Evolutionary conservation across 2,329 filamentous ascomycete species (phyloP).

Genomic region (Dactylellina drechsleri): DNA sequence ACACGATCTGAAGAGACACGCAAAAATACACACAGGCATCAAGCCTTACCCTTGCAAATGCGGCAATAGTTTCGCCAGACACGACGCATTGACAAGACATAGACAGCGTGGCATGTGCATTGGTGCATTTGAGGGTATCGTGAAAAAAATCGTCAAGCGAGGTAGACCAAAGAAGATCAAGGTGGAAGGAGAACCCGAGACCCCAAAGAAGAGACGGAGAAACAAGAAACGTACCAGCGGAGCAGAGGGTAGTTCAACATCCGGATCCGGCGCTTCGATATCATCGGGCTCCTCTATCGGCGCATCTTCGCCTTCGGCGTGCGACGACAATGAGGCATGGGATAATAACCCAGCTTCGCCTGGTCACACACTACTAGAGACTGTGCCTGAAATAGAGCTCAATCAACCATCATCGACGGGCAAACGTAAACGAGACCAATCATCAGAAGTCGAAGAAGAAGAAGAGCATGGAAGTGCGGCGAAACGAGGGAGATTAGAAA

Average conservation of each 20-base stretch:
- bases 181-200: conserved; percentile 48
- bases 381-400: conserved; percentile 39
- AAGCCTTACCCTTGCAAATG: conserved; percentile 96
- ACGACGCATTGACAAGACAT: conserved; percentile 93
- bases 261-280: conserved; percentile 48
- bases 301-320: conserved; percentile 50
- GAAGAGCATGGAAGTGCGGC: conserved; percentile 8
- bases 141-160: conserved; percentile 74
- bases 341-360: conserved; percentile 41
- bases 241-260: conserved; percentile 33
- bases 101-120: conserved; percentile 96
- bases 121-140: conserved; percentile 86
- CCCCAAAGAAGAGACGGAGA: conserved; percentile 42
- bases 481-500: conserved; percentile 33
- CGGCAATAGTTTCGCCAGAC: conserved; percentile 91
- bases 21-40: conserved; percentile 95
- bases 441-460: conserved; percentile 33
- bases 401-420: conserved; percentile 31
- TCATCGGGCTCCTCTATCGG: conserved; percentile 47
- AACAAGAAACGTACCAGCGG: conserved; percentile 39
- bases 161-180: conserved; percentile 62
- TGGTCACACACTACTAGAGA: conserved; percentile 33
- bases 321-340: conserved; percentile 48
- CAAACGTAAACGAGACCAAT: conserved; percentile 42
- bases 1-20: conserved; percentile 95